Percentiles rank a stretch among this genome's conserved stretches.
phyloP scores from a whole-genome alignment of 768 basidiomycete species.

The Tulasnella sp. region DNA sequence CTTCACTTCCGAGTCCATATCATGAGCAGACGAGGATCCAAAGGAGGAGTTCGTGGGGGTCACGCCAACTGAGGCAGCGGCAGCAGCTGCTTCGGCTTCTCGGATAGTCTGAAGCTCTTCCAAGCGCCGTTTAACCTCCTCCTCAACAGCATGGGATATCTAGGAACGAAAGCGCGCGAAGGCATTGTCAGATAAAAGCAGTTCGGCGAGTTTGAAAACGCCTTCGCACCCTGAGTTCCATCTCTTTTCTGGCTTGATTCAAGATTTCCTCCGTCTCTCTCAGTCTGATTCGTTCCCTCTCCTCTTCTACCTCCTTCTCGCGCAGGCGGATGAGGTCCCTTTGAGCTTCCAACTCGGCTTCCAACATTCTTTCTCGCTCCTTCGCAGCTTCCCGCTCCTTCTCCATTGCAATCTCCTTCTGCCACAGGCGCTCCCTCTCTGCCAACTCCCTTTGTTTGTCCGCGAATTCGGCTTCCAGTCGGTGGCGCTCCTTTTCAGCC shows the following conservation, averaged over 20 bases:
- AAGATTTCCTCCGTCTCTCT: conserved; percentile 40
- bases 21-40: conserved; percentile 63
- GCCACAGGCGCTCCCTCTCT: conserved; percentile 23
- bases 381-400: conserved; percentile 28
- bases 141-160: conserved; percentile 76
- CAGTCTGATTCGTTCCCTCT: conserved; percentile 19
- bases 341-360: conserved; percentile 20
- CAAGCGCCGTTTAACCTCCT: conserved; percentile 69
- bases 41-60: conserved; percentile 61
- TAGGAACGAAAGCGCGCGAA: conserved; percentile 39
- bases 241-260: conserved; percentile 65
- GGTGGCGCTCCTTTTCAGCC: not conserved
- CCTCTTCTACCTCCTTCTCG: conserved; percentile 26
- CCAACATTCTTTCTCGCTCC: conserved; percentile 14
- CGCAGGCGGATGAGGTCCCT: conserved; percentile 29
- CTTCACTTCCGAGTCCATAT: conserved; percentile 69
- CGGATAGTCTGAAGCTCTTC: conserved; percentile 45
- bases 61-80: conserved; percentile 37
- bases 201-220: conserved; percentile 29
- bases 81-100: conserved; percentile 29
- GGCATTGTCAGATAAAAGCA: conserved; percentile 26
- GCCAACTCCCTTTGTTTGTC: conserved; percentile 38
- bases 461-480: not conserved
- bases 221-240: conserved; percentile 66
- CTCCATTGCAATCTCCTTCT: conserved; percentile 44